Evolutionary conservation across 164 flowering plant genomes (phyloP).

Genomic region (Sedum album): DNA sequence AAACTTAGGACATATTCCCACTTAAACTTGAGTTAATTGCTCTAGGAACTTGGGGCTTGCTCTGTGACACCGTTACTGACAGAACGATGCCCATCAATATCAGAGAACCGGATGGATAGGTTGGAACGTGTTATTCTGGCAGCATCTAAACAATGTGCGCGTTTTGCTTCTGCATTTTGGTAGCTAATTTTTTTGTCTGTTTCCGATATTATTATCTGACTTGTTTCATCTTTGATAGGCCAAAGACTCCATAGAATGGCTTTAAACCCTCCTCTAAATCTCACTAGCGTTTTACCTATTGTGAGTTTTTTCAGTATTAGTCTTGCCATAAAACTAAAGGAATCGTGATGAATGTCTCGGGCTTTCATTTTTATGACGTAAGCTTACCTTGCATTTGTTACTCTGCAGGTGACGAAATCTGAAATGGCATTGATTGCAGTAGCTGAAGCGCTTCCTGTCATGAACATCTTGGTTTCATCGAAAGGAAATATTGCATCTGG

Average conservation of each 20-base stretch:
- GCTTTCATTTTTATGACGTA: too few species aligned
- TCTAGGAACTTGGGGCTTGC: conserved; percentile 84
- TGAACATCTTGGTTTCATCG: conserved; percentile 35
- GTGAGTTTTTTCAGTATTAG: conserved; percentile 37
- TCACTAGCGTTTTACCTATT: conserved; percentile 41
- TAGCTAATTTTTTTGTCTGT: not conserved
- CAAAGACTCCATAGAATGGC: conserved; percentile 88
- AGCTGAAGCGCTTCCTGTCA: conserved; percentile 69
- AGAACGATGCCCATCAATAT: conserved; percentile 66
- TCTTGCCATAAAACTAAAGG: not conserved
- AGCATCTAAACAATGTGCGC: conserved; percentile 78
- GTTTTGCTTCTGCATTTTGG: not conserved
- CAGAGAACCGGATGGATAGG: conserved; percentile 76
- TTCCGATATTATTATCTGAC: not conserved
- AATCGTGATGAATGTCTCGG: not conserved
- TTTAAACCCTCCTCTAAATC: conserved; percentile 56
- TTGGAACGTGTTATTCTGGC: conserved; percentile 68
- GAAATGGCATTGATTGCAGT: conserved; percentile 65
- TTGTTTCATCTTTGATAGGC: conserved; percentile 31
- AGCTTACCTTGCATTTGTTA: not conserved
- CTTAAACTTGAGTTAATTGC: not conserved
- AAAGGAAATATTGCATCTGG: conserved; percentile 34
- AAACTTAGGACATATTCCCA: not conserved
- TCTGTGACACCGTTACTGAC: conserved; percentile 86
- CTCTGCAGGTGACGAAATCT: conserved; percentile 54